Percentiles rank a stretch among this genome's conserved stretches.
Evolutionary conservation across 1,284 basidiomycete species (phyloP).

Genomic region (Cryptococcus sp.): DNA sequence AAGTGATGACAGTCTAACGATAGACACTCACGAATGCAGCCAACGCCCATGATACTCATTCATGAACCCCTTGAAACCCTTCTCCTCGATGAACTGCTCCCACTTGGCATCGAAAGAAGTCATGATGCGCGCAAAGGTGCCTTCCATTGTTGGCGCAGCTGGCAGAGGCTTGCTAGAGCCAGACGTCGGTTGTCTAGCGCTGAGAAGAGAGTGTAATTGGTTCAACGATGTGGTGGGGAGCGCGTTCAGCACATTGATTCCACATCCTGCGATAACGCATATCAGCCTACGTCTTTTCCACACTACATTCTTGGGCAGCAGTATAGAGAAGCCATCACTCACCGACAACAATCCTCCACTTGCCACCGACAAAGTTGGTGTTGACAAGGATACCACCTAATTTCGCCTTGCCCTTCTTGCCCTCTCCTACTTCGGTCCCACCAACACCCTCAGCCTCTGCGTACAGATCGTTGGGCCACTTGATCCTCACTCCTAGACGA

Average conservation of each 20-base stretch:
- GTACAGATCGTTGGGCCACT: slow-evolving; percentile 99
- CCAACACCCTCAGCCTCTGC: slow-evolving; percentile 58
- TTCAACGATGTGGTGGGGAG: slow-evolving; percentile 80
- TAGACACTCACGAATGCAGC: slow-evolving; percentile 78
- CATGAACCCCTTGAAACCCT: slow-evolving; percentile 76
- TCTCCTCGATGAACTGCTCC: slow-evolving; percentile 64
- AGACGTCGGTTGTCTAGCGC: slow-evolving; percentile 22
- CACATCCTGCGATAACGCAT: slow-evolving; percentile 65
- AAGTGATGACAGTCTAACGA: neutral
- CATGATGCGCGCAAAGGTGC: slow-evolving; percentile 73
- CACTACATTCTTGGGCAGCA: neutral
- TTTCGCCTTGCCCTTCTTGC: slow-evolving; percentile 62
- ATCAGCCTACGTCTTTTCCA: neutral
- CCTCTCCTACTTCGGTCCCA: slow-evolving; percentile 36
- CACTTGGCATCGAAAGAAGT: slow-evolving; percentile 79
- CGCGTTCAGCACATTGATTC: slow-evolving; percentile 81
- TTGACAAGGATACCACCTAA: slow-evolving; percentile 90
- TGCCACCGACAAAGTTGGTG: slow-evolving; percentile 72
- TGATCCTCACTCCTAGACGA: slow-evolving; percentile 68
- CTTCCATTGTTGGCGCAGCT: slow-evolving; percentile 66
- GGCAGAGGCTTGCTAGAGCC: slow-evolving; percentile 34
- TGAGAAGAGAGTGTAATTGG: slow-evolving; percentile 59
- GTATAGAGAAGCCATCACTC: slow-evolving; percentile 29
- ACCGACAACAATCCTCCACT: slow-evolving; percentile 80
- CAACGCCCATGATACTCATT: slow-evolving; percentile 74